Base-by-base conservation (phyloP, 2,329 filamentous ascomycete genomes). In the Tetracladium maxilliforme region DNA sequence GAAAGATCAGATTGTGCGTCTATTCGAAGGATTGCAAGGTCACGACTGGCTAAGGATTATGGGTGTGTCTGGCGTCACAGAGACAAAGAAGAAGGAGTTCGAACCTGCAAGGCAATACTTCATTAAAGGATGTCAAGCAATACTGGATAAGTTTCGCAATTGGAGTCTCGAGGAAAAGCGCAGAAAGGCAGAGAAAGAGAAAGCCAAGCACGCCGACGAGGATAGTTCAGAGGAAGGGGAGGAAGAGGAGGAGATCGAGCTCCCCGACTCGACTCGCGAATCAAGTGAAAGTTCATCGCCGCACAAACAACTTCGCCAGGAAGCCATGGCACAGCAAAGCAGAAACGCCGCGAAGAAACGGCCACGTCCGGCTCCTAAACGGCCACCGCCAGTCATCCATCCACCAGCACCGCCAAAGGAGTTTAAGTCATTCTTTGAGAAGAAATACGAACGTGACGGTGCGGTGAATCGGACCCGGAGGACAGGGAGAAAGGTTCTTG, bases 151-250 rank as follows among this genome's bases (percentile, higher is more conserved):
- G 45, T 95, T 94, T 45, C 69, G 73, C 25, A 60, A 69, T 27
- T 95, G 86, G 86, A 84, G 75, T 33, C 67, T 86, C 32, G 82
- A 92, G 45, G 90, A 98, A 49, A 92, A 86, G 55, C 70, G 77
- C 21, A 61, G 81, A 31, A 83, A 83, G 49, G 53, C 70, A 4
- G 77, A 83, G 40, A 81, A 74, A 41, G 82, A 87, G 31, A 73
- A 72, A 23, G 64, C 61, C 4, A 46, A 58, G 13, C n/a, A n/a
- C n/a, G n/a, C n/a, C n/a, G n/a, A n/a, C n/a, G n/a, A n/a, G n/a
- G n/a, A n/a, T n/a, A n/a, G n/a, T n/a, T 54, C 56, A 5, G 50
- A 63, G 26, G 50, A 48, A 22, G 51, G 50, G n/a, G 56, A 56
- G 10, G 56, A 56, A 10, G 52, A 47, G 14, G 51, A 48, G 9